phyloP scores from a whole-genome alignment of 2,329 filamentous ascomycete species.

The Pyrenophora teres region DNA sequence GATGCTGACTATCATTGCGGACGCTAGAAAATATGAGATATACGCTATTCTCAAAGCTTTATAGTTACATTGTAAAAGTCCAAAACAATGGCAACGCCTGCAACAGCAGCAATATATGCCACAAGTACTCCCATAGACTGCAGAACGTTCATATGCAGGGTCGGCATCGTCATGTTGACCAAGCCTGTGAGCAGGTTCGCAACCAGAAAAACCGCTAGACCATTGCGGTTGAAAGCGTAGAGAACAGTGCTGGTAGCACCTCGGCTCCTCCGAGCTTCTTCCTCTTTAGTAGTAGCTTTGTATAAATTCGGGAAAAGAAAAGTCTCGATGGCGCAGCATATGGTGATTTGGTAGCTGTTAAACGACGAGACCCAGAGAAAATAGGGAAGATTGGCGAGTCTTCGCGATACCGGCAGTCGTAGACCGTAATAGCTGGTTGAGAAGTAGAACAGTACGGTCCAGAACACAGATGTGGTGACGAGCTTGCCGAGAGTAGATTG shows the following conservation, averaged over 20 bases:
- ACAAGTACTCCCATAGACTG: conserved; percentile 75
- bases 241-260: conserved; percentile 81
- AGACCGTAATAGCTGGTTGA: conserved; percentile 72
- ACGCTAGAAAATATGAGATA: no score
- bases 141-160: conserved; percentile 69
- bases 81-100: conserved; percentile 68
- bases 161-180: conserved; percentile 85
- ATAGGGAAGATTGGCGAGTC: conserved; percentile 91
- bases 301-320: conserved; percentile 76
- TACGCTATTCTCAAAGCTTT: conserved; percentile 55
- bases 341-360: conserved; percentile 80
- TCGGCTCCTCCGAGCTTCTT: conserved; percentile 67
- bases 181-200: conserved; percentile 89
- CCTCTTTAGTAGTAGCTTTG: conserved; percentile 57
- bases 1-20: no score
- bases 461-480: conserved; percentile 66
- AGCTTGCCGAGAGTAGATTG: conserved; percentile 67
- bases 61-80: conserved; percentile 71
- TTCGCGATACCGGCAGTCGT: conserved; percentile 73
- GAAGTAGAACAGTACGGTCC: conserved; percentile 71
- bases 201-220: conserved; percentile 79
- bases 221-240: conserved; percentile 84
- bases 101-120: conserved; percentile 70
- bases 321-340: conserved; percentile 78
- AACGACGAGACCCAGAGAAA: conserved; percentile 91